These are phyloP conservation scores for Gossypium raimondii DNA, from an alignment of 345 rosid genomes.

Conservation along the genomic window DNA sequence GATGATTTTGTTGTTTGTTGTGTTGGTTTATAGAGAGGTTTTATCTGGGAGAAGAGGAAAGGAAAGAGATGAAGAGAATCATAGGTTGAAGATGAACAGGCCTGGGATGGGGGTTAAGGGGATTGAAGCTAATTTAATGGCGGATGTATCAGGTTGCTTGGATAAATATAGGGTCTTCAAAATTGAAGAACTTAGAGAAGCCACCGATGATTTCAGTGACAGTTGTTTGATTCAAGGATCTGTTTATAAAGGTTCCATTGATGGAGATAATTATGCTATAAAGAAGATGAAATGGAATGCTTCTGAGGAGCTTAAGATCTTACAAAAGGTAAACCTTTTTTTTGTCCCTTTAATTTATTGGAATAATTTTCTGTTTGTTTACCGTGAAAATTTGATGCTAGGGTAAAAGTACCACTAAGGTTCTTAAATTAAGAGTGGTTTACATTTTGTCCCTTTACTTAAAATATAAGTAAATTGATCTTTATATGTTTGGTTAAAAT, in stretches of 20 bases:
- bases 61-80: constrained; percentile 29
- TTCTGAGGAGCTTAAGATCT: constrained; percentile 64
- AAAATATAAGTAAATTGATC: too few relatives aligned
- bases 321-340: constrained; percentile 50
- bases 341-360: not conserved
- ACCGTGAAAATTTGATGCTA: not conserved
- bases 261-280: constrained; percentile 55
- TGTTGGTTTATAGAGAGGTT: constrained; percentile 30
- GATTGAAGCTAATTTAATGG: constrained; percentile 47
- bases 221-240: constrained; percentile 62
- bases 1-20: constrained; percentile 28
- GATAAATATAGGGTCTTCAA: constrained; percentile 63
- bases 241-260: constrained; percentile 51
- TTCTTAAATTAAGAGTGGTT: too few relatives aligned
- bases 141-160: constrained; percentile 70
- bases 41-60: constrained; percentile 20
- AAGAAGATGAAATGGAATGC: constrained; percentile 81
- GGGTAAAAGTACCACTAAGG: too few relatives aligned
- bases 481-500: too few relatives aligned
- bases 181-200: constrained; percentile 55
- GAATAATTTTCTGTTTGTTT: not conserved
- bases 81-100: constrained; percentile 15
- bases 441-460: too few relatives aligned
- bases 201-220: constrained; percentile 46
- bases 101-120: constrained; percentile 27